These are phyloP conservation scores for Babesia bigemina DNA, from an alignment of 169 alveolate species.

Conservation along the genomic window DNA sequence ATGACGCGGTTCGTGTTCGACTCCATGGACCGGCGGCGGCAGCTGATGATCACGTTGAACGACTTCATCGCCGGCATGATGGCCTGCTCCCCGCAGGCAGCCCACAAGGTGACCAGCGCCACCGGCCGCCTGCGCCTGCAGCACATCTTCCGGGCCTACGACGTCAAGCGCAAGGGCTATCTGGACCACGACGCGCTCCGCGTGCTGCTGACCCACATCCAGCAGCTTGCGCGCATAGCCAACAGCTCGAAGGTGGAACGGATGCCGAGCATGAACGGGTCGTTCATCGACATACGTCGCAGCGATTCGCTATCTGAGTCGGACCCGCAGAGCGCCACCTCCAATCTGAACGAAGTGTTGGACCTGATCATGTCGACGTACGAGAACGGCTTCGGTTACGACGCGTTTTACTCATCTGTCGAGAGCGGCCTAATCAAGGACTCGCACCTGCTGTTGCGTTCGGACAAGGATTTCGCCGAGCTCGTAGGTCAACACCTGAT, in stretches of 20 bases:
- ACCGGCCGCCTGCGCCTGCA: conserved; percentile 75
- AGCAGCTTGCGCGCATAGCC: conserved; percentile 54
- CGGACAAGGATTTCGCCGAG: conserved; percentile 69
- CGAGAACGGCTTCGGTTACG: conserved; percentile 52
- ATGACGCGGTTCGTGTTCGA: conserved; percentile 69
- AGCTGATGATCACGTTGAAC: conserved; percentile 51
- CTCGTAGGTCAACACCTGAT: conserved; percentile 52
- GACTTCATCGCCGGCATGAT: conserved; percentile 78
- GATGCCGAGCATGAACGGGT: neutral
- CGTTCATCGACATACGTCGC: conserved; percentile 10
- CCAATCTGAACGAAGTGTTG: conserved; percentile 9
- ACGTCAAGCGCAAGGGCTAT: conserved; percentile 70
- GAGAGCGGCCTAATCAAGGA: conserved; percentile 57
- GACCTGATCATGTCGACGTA: conserved; percentile 23
- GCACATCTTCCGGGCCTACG: conserved; percentile 77
- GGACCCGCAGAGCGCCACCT: neutral
- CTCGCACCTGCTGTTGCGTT: conserved; percentile 60
- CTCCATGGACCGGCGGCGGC: conserved; percentile 72
- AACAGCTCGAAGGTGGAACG: conserved; percentile 21
- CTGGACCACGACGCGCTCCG: conserved; percentile 46
- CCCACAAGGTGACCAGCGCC: conserved; percentile 49
- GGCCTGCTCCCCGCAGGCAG: conserved; percentile 77
- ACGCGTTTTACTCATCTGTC: conserved; percentile 61
- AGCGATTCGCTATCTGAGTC: neutral
- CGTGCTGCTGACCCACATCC: conserved; percentile 63